Evolutionary conservation across 169 alveolate species (phyloP), one percentile per base, ranked within the genome.

Genomic region (Plasmodium coatneyi): DNA sequence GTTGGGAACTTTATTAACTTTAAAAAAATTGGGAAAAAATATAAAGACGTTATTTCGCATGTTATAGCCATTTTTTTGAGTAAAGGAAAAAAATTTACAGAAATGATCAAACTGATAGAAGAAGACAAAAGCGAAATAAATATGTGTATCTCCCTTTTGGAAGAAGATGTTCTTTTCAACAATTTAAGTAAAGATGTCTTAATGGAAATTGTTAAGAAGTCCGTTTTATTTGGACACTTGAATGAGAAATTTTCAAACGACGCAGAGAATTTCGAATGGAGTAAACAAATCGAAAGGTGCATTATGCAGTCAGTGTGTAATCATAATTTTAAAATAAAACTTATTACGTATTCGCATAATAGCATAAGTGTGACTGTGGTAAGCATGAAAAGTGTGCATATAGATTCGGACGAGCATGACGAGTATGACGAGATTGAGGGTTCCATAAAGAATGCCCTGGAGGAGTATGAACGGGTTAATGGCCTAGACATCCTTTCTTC

Each of bases 21-120:
- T 87, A 87, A 87, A 79, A 87, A 80, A 87, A 41, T 87, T 14
- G 89, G 93, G 30, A 87, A 78, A 80, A 79, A 87, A 87, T 87
- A 87, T 87, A 87, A 87, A 78, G 83, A 87, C n/a, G 49, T 87
- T 78, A 80, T 87, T 79, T 39, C 22, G 30, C 83, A 87, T 39
- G 93, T 87, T 56, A 87, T 87, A 78, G 32, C 16, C 32, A 22
- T 78, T 56, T 60, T 87, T 60, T 41, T 87, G 30, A 28, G n/a
- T 25, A 87, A 87, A n/a, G 81, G 81, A 22, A 60, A 36, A 56
- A 36, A 87, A 43, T 79, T 78, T 79, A 60, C 30, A 6, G 87
- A 56, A 34, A 78, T 87, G 70, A 78, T 79, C n/a, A 87, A 87
- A n/a, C 54, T 56, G 43, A 49, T 87, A 39, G 92, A 70, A 25